These are phyloP conservation scores for Zychaea mexicana DNA, from an alignment of 371 early-diverging fungal genomes.

Conservation along the genomic window DNA sequence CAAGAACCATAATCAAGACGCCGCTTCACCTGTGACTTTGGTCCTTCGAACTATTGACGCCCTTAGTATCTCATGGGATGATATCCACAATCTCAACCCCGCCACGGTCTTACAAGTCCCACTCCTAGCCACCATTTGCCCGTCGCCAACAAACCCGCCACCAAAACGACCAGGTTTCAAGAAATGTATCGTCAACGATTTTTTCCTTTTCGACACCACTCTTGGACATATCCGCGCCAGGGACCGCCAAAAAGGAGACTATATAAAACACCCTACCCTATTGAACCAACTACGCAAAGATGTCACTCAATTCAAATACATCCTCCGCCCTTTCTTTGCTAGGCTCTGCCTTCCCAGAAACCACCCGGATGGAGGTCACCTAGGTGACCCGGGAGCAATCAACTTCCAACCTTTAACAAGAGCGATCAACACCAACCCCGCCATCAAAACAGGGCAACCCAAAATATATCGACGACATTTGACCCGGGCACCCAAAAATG, in stretches of 20 bases:
- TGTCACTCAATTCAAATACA: not conserved
- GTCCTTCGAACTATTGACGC: too few relatives aligned
- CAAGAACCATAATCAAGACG: not conserved
- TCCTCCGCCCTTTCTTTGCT: not conserved
- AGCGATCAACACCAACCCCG: not conserved
- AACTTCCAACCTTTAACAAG: not conserved
- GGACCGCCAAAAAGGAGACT: too few relatives aligned
- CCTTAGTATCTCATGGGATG: not conserved
- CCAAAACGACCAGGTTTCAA: not conserved
- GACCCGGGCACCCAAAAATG: not conserved
- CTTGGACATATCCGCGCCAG: not conserved
- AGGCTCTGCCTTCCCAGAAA: not conserved
- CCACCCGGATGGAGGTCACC: too few relatives aligned
- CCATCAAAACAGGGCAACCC: not conserved
- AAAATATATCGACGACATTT: not conserved
- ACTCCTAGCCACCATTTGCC: not conserved
- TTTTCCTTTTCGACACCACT: not conserved
- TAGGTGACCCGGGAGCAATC: too few relatives aligned
- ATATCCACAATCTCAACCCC: not conserved
- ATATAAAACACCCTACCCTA: not conserved
- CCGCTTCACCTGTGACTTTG: not conserved
- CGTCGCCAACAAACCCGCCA: not conserved
- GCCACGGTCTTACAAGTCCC: not conserved
- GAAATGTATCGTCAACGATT: not conserved
- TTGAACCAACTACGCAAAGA: not conserved